Base-by-base conservation (phyloP, 1,139 yeast species). In the Debaryomyces nepalensis region DNA sequence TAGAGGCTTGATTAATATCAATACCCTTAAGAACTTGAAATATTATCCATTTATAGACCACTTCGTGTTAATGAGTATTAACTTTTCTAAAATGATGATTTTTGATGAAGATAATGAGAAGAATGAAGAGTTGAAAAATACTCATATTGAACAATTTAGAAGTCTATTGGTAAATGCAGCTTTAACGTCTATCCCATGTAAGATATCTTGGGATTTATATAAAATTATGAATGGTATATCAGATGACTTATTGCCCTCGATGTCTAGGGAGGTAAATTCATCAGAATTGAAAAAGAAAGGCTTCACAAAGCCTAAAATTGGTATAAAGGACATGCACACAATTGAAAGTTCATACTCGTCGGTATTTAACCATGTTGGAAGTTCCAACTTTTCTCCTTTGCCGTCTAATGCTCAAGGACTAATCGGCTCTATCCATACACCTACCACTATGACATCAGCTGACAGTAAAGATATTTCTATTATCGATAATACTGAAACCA, bases 61-160 rank as follows among this genome's bases (percentile, higher is more conserved):
- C 37, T 47, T 46, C 16, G 22, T 56, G 8, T 38, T 52, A 6
- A 50, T 58, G 56, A 45, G 51, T 11, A 41, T 55, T 24, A 51
- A 53, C 38, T 57, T 57, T 41, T 61, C 62, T 2, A 43, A 50
- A 22, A 57, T 57, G 62, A 46, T 57, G 49, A 44, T 42, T 19
- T 45, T 55, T 26, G 49, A 45, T 10, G 44, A 45, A 19, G 44
- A 45, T 18, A 16, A n/a, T 14, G 27, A 15, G 5, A 14, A 33
- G 6, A 33, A 33, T 10, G 52, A 46, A 9, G 42, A 34, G 10
- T 40, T 38, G 29, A 35, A 46, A 9, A 33, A n/a, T 22, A 22
- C 14, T 16, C 48, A 47, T 42, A 39, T 43, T 26, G 42, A 41
- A 32, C 54, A 48, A 7, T 43, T 53, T 26, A 43, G 46, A 37